Percentiles rank a stretch among this genome's conserved stretches.
These are phyloP conservation scores for Coelastrella sp. DNA, from an alignment of 139 green algal species.

Conservation along the genomic window DNA sequence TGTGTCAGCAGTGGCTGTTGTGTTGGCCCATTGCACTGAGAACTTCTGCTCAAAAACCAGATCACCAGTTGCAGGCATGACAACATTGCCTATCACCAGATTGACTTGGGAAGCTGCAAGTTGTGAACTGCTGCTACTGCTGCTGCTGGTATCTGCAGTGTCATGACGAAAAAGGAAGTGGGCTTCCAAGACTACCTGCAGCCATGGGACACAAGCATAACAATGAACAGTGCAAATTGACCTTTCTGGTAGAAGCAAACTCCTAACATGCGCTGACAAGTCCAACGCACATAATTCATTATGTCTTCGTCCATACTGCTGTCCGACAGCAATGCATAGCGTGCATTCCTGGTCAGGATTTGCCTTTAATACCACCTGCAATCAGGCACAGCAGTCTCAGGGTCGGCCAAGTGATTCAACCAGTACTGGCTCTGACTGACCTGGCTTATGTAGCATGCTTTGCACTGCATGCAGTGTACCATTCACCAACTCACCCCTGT, in stretches of 20 bases:
- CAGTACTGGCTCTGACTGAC: no score
- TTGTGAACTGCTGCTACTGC: background rate
- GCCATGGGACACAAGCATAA: background rate
- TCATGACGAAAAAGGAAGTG: slow-evolving; percentile 36
- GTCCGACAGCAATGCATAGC: no score
- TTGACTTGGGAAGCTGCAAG: slow-evolving; percentile 1
- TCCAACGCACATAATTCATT: background rate
- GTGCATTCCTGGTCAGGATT: no score
- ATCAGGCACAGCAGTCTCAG: no score
- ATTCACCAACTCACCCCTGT: slow-evolving; percentile 19
- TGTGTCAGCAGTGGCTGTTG: background rate
- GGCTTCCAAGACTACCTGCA: slow-evolving; percentile 17
- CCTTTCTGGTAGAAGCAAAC: no score
- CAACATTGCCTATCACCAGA: slow-evolving; percentile 6
- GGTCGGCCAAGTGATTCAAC: no score
- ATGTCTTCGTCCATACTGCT: no score
- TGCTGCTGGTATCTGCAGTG: background rate
- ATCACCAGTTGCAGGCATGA: background rate
- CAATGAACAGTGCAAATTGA: background rate
- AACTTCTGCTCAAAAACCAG: slow-evolving; percentile 11
- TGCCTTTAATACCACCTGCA: no score
- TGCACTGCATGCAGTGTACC: no score
- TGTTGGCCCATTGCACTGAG: slow-evolving; percentile 25
- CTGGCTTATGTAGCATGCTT: no score
- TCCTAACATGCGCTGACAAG: background rate